Percentiles rank a stretch among this genome's conserved stretches.
phyloP scores from a whole-genome alignment of 2,329 filamentous ascomycete species.

The Xylariaceae sp. region DNA sequence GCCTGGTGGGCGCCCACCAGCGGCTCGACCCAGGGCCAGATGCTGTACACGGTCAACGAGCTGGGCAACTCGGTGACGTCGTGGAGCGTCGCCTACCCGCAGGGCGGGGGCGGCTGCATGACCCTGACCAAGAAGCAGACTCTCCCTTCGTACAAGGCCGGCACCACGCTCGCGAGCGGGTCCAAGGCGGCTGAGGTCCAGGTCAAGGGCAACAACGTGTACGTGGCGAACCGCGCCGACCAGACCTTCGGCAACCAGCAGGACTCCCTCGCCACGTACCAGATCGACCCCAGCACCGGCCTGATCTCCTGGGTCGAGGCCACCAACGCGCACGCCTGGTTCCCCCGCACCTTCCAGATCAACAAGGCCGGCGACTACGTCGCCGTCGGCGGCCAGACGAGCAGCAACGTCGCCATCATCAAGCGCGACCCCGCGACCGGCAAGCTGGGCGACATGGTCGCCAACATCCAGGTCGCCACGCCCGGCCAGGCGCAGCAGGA shows the following conservation, averaged over 20 bases:
- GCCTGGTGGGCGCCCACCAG: conserved; percentile 40
- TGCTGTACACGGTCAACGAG: conserved; percentile 42
- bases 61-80: conserved; percentile 44
- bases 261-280: conserved; percentile 52
- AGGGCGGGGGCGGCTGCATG: conserved; percentile 37
- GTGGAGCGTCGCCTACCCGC: conserved; percentile 44
- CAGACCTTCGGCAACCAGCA: conserved; percentile 48
- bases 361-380: conserved; percentile 55
- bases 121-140: conserved; percentile 40
- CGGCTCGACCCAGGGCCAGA: conserved; percentile 24
- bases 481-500: conserved; percentile 38
- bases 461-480: conserved; percentile 35
- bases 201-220: conserved; percentile 48
- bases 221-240: conserved; percentile 59
- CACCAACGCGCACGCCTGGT: conserved; percentile 51
- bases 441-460: conserved; percentile 44
- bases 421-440: conserved; percentile 50
- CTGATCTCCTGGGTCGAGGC: conserved; percentile 47
- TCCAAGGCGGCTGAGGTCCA: conserved; percentile 52
- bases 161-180: conserved; percentile 36
- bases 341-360: conserved; percentile 57
- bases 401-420: conserved; percentile 53
- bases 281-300: conserved; percentile 41
- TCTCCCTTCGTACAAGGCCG: conserved; percentile 41
- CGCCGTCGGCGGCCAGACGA: conserved; percentile 58